Evolutionary conservation across 495 filamentous ascomycete species (phyloP), one percentile per base, ranked within the genome.

Genomic region (Elasticomyces elasticus): DNA sequence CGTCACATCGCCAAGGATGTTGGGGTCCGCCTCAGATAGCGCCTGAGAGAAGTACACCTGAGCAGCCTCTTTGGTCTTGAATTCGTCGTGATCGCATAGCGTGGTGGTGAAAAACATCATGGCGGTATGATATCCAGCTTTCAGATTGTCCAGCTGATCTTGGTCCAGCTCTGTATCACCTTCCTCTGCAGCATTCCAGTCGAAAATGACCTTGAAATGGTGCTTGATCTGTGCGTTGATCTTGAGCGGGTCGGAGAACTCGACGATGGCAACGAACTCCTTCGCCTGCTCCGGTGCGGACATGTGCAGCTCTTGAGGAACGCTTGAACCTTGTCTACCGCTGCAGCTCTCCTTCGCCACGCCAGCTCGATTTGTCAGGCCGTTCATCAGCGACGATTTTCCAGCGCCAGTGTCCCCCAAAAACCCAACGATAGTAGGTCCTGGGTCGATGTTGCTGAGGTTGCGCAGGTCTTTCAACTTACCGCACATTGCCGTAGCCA

Each of bases 381-480:
- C 46, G 23, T 54, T 54, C 12, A 54, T 24, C 6, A 22, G 5
- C 5, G 25, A 35, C n/a, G 52, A 54, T 20, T 54, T 54, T 23
- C 52, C 52, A 38, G 33, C 43, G 26, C 25, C 52, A 5, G 52
- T 24, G 10, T 40, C 4, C 1, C 52, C 52, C 2, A 54, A 23
- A 31, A 5, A 38, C 22, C n/a, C 41, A 37, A 48, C 43, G 5
- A 26, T 40, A 4, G 15, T 33, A 3, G 33, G n/a, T 15, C n/a
- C 11, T 6, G 52, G 52, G 24, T 54, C 46, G 28, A 6, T 11
- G 5, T 35, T 11, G 7, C 15, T 13, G 4, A 30, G 41, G 13
- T 11, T 1, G 20, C 6, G 5, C 5, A 46, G 12, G 40, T 24
- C 22, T 4, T n/a, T 31, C 12, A 47, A 25, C 25, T 15, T 33